These are phyloP conservation scores for Ophiocordyceps camponoti-leonardi DNA, from an alignment of 2,329 filamentous ascomycete genomes.

Conservation along the genomic window DNA sequence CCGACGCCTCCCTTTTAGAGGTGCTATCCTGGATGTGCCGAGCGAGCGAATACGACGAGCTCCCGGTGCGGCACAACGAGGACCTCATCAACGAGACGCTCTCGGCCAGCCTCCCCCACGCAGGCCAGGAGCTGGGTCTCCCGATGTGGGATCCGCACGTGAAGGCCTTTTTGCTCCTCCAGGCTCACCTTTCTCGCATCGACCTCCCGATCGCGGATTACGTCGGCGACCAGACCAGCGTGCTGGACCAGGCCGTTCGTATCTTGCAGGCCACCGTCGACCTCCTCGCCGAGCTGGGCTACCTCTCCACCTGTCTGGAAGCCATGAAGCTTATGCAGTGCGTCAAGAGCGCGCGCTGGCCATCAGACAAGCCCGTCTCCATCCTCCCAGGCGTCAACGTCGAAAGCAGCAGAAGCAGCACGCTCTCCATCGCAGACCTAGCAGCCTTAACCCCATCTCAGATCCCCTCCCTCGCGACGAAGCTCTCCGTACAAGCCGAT, in stretches of 20 bases:
- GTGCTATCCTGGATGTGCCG: slow-evolving; percentile 83
- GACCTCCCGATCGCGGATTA: slow-evolving; percentile 93
- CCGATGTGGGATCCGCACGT: slow-evolving; percentile 99
- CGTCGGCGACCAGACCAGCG: slow-evolving; percentile 77
- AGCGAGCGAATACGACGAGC: slow-evolving; percentile 91
- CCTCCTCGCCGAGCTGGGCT: slow-evolving; percentile 77
- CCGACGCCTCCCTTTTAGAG: slow-evolving; percentile 60
- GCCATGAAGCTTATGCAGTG: slow-evolving; percentile 81
- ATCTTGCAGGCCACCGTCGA: slow-evolving; percentile 93
- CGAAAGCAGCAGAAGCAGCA: slow-evolving; percentile 18
- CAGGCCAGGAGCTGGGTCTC: slow-evolving; percentile 43
- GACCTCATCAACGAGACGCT: slow-evolving; percentile 91
- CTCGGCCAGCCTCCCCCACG: slow-evolving; percentile 58
- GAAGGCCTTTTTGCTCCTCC: slow-evolving; percentile 83
- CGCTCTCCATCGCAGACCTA: slow-evolving; percentile 23
- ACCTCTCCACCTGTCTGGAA: slow-evolving; percentile 56
- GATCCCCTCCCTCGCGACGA: slow-evolving; percentile 26
- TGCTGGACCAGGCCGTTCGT: slow-evolving; percentile 91
- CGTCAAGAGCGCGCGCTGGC: slow-evolving; percentile 88
- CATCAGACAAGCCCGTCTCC: slow-evolving; percentile 58
- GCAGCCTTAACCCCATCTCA: slow-evolving; percentile 17
- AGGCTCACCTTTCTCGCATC: slow-evolving; percentile 88
- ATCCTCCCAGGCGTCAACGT: slow-evolving; percentile 59
- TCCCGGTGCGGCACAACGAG: slow-evolving; percentile 95
- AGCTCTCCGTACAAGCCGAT: slow-evolving; percentile 29